Base-by-base conservation (phyloP, 179 eudicot genomes). In the Vitellaria paradoxa region DNA sequence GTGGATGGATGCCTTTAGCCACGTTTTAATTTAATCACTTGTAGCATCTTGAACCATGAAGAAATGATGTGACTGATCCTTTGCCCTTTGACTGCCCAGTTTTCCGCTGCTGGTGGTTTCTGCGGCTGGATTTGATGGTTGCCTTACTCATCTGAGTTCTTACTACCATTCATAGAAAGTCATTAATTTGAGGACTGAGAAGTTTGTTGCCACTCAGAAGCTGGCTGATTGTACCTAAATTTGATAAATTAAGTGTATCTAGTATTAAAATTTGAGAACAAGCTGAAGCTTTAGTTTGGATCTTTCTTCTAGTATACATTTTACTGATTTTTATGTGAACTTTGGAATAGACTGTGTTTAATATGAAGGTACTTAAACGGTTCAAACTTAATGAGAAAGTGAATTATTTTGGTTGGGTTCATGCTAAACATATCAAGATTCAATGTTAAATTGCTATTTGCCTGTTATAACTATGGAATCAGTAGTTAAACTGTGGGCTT, bases 91-190 rank as follows among this genome's bases (percentile, higher is more conserved):
- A 65, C 46, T 78, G 81, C 76, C 81, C 76, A 68, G 77, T 55
- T 72, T 53, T 40, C 47, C n/a, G 82, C 74, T 80, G 79, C 26
- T 5, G 71, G 78, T 55, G 61, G 73, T 74, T 75, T 75, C 46
- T 70, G 42, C 17, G 65, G 75, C 61, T 70, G 65, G 79, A 74
- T 75, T 59, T 79, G 74, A 73, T 67, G 61, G 10, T 72, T 62
- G 49, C 59, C 81, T 78, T 78, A 78, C 81, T 78, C 81, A 78
- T 78, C 81, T 78, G 81, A 78, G 76, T 78, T 45, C 57, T 46
- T 53, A n/a, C 52, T 21, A 56, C 42, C 24, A 10, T 56, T 15
- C 14, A 14, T 15, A 21, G 52, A 2, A 7, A 9, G 13, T 76
- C 23, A 26, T 55, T 1, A 12, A 9, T 45, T 74, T 8, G 7